A percentile compares a stretch with the other conserved stretches of the same genome.
Evolutionary conservation across 176 grass and related monocot genomes (phyloP).

Genomic region (Cenchrus fungigraminus): DNA sequence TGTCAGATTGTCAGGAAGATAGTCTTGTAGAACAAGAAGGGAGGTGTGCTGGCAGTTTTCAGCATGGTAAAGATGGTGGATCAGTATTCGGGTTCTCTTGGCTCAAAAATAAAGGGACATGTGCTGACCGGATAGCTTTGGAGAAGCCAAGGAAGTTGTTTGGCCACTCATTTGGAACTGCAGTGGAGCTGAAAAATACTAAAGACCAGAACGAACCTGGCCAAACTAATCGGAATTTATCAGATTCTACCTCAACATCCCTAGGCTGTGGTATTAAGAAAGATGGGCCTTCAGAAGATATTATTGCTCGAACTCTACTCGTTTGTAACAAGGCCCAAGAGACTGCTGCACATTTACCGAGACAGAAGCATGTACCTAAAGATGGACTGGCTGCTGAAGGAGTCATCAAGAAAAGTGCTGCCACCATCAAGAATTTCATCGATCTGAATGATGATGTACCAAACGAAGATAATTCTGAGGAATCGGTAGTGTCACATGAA

Average conservation of each 20-base stretch:
- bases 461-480: conserved; percentile 48
- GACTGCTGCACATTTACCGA: conserved; percentile 26
- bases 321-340: conserved; percentile 34
- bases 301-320: conserved; percentile 18
- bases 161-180: conserved; percentile 48
- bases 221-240: conserved; percentile 48
- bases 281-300: conserved; percentile 31
- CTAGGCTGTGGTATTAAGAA: conserved; percentile 32
- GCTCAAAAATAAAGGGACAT: conserved; percentile 55
- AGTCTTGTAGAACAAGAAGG: conserved; percentile 30
- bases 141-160: conserved; percentile 47
- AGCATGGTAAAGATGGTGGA: conserved; percentile 36
- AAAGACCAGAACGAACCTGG: conserved; percentile 26
- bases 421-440: conserved; percentile 41
- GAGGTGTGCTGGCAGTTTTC: conserved; percentile 33
- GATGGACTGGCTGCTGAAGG: conserved; percentile 37
- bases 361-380: conserved; percentile 25
- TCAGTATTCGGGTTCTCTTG: conserved; percentile 42
- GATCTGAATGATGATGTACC: conserved; percentile 73
- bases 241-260: conserved; percentile 57
- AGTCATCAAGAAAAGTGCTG: conserved; percentile 20
- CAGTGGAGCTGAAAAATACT: conserved; percentile 39
- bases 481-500: conserved; percentile 42
- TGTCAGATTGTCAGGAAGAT: conserved; percentile 51
- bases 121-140: conserved; percentile 41